Evolutionary conservation across 164 flowering plant species (phyloP).

Genomic region (Liriodendron chinense): DNA sequence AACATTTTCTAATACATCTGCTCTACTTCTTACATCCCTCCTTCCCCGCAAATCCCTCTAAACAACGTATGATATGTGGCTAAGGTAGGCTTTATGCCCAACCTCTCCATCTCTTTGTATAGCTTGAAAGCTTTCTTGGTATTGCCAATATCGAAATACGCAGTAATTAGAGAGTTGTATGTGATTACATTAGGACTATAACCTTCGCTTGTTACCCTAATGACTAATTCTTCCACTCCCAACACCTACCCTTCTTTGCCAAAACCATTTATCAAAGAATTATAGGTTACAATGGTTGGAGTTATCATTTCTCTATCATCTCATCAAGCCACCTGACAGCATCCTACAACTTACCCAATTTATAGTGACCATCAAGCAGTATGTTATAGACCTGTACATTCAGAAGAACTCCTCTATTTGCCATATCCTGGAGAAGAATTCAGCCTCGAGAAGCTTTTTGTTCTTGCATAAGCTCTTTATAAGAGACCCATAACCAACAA

Average conservation of each 20-base stretch:
- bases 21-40: conserved; percentile 33
- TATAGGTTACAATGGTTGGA: no score
- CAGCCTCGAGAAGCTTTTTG: conserved; percentile 60
- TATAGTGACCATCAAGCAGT: no score
- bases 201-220: conserved; percentile 37
- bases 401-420: conserved; percentile 36
- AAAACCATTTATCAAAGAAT: no score
- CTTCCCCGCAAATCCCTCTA: conserved; percentile 34
- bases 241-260: no score
- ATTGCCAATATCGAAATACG: conserved; percentile 39
- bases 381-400: no score
- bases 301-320: no score
- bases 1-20: conserved; percentile 49
- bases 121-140: conserved; percentile 45
- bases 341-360: no score
- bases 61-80: conserved; percentile 52
- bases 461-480: conserved; percentile 63
- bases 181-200: conserved; percentile 64
- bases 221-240: no score
- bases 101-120: conserved; percentile 46
- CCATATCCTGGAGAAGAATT: conserved; percentile 48
- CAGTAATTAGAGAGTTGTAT: conserved; percentile 67
- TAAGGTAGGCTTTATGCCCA: conserved; percentile 39
- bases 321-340: no score
- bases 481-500: conserved; percentile 58